Base-by-base conservation (phyloP, 2,329 filamentous ascomycete species). In the Karstenula rhodostoma region DNA sequence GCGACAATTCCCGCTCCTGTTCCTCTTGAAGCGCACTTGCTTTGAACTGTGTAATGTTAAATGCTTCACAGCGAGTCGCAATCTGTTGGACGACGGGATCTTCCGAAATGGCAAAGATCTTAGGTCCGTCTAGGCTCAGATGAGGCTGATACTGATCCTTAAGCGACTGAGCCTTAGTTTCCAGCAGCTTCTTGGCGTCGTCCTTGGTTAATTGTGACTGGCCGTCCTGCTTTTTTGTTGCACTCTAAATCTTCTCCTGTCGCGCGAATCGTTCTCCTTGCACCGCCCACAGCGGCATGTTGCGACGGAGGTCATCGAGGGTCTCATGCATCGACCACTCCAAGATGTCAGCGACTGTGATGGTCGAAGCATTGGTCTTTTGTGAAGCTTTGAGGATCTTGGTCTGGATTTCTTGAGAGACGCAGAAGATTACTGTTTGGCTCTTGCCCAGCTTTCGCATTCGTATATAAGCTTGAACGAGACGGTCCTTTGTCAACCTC, bases 361-460 rank as follows among this genome's bases (percentile, higher is more conserved):
- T 82, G 0, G 48, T 12, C 0, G 40, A 22, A 3, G 64, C 48
- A 0, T n/a, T 0, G 3, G 27, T 6, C 15, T 67, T 73, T 4
- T 23, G 5, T 0, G 27, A 66, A 1, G 67, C 44, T 2, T 74
- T 63, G 0, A 71, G 60, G n/a, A 91, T 87, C 59, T 85, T 86
- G 0, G 70, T 74, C 12, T 84, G 76, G 4, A 92, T 86, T 59
- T 92, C 90, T 0, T 80, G 68, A 0, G 87, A 83, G 0, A 87
- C 75, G 56, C 83, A 86, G 54, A 91, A 91, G 0, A 85, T 77
- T 0, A 92, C 83, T 0, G 85, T 87, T 65, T 93, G 90, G 0
- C 89, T 89, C 2, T 86, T 77, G 0, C 89, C 90, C 0, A 94
- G 80, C 60, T 89, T 86, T 15, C 90, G 76, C 85, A 93, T 87